phyloP scores from a whole-genome alignment of 495 filamentous ascomycete species.

The Xylaria bambusicola region DNA sequence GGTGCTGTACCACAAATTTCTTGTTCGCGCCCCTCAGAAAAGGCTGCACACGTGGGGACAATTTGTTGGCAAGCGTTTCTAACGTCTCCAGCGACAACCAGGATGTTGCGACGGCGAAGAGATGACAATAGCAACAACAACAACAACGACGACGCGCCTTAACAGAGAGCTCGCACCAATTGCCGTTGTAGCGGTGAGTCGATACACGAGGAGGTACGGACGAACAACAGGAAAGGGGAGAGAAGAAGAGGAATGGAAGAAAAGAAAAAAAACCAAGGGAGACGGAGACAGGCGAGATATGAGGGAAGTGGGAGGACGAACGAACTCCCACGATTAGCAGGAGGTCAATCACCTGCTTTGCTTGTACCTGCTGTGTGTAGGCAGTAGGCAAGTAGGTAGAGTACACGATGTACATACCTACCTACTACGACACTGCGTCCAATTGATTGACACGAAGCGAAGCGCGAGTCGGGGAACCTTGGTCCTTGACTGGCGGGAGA shows the following conservation, averaged over 20 bases:
- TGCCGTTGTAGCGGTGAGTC: constrained; percentile 18
- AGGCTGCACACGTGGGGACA: constrained; percentile 27
- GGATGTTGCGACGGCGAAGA: constrained; percentile 27
- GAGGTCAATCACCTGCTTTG: constrained; percentile 17
- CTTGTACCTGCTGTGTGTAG: too few species aligned
- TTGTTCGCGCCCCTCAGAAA: constrained; percentile 20
- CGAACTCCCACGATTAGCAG: constrained; percentile 15
- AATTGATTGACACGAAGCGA: constrained; percentile 17
- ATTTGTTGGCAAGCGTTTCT: constrained; percentile 21
- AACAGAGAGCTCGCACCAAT: constrained; percentile 15
- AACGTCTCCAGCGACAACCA: constrained; percentile 21
- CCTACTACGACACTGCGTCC: too few species aligned
- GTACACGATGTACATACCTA: too few species aligned
- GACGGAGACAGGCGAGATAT: constrained; percentile 26
- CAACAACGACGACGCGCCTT: too few species aligned
- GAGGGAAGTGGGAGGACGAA: constrained; percentile 23
- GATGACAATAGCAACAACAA: constrained; percentile 20
- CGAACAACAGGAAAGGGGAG: constrained; percentile 18
- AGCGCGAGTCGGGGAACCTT: constrained; percentile 22
- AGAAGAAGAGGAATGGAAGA: constrained; percentile 16
- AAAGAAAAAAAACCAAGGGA: constrained; percentile 21
- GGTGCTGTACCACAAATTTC: constrained; percentile 25
- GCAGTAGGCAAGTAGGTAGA: too few species aligned
- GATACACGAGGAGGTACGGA: constrained; percentile 15
- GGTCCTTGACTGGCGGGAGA: constrained; percentile 15